A percentile compares a stretch with the other conserved stretches of the same genome.
phyloP scores from a whole-genome alignment of 2,329 filamentous ascomycete species.

The Fusarium continuum region DNA sequence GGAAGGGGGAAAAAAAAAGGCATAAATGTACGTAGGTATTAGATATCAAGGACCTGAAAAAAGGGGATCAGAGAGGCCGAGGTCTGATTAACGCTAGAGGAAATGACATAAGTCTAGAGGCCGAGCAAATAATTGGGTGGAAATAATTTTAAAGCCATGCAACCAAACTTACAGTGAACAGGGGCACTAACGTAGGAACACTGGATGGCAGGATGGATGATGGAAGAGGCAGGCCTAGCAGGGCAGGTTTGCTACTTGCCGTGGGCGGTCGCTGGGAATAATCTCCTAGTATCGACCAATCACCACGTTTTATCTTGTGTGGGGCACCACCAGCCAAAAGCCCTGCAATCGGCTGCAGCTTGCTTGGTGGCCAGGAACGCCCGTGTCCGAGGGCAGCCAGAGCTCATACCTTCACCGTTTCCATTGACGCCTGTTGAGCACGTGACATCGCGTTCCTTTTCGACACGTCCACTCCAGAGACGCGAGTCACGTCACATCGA shows the following conservation, averaged over 20 bases:
- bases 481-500: slow-evolving; percentile 17
- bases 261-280: slow-evolving; percentile 34
- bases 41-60: neutral
- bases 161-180: slow-evolving; percentile 1
- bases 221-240: slow-evolving; percentile 10
- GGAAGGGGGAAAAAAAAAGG: no score
- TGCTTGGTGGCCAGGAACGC: slow-evolving; percentile 49
- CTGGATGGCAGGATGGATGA: slow-evolving; percentile 1
- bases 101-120: slow-evolving; percentile 12
- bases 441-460: slow-evolving; percentile 41
- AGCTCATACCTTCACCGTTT: no score
- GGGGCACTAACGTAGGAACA: slow-evolving; percentile 17
- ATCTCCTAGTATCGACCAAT: slow-evolving; percentile 35
- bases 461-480: slow-evolving; percentile 16
- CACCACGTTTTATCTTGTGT: slow-evolving; percentile 31
- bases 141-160: slow-evolving; percentile 18
- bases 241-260: slow-evolving; percentile 31
- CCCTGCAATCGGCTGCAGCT: slow-evolving; percentile 48
- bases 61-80: neutral
- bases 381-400: no score
- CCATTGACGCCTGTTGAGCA: slow-evolving; percentile 8
- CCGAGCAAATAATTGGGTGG: neutral
- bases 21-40: no score
- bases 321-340: slow-evolving; percentile 44
- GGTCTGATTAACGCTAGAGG: neutral